These are phyloP conservation scores for Boletus pseudopeckii DNA, from an alignment of 768 basidiomycete species.

Conservation along the genomic window DNA sequence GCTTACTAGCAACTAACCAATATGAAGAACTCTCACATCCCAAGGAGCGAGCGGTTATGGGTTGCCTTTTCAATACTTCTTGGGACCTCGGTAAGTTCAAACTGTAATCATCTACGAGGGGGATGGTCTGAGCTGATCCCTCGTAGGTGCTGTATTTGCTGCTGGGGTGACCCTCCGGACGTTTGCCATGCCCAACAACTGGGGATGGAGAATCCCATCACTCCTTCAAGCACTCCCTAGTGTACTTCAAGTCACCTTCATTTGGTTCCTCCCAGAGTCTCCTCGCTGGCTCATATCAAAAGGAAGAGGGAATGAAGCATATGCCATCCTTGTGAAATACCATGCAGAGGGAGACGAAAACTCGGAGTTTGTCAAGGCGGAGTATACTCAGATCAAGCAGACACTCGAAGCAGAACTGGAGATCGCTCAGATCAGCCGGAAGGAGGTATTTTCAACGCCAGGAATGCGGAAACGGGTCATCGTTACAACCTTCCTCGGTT, in stretches of 20 bases:
- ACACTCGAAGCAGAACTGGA: slow-evolving; percentile 39
- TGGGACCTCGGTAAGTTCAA: slow-evolving; percentile 12
- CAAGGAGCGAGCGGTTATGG: slow-evolving; percentile 18
- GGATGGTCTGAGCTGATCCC: neutral
- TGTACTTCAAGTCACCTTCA: slow-evolving; percentile 50
- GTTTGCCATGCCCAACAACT: slow-evolving; percentile 52
- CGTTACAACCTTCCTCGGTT: slow-evolving; percentile 10
- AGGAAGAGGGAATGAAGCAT: slow-evolving; percentile 49
- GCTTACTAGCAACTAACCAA: neutral
- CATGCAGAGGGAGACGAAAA: slow-evolving; percentile 54
- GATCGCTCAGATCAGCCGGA: neutral
- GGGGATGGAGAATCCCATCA: slow-evolving; percentile 67
- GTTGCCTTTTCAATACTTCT: slow-evolving; percentile 7
- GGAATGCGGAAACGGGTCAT: slow-evolving; percentile 18
- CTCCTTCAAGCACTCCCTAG: slow-evolving; percentile 59
- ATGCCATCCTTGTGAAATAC: slow-evolving; percentile 48
- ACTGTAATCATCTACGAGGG: too few species aligned
- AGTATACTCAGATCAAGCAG: slow-evolving; percentile 53
- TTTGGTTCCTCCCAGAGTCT: slow-evolving; percentile 60
- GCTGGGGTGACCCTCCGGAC: slow-evolving; percentile 60
- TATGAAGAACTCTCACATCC: slow-evolving; percentile 21
- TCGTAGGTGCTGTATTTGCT: slow-evolving; percentile 31
- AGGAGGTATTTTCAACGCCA: neutral
- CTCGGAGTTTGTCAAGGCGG: slow-evolving; percentile 55
- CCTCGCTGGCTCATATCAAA: slow-evolving; percentile 63